Base-by-base conservation (phyloP, 2,329 filamentous ascomycete genomes). In the Zymoseptoria pseudotritici region DNA sequence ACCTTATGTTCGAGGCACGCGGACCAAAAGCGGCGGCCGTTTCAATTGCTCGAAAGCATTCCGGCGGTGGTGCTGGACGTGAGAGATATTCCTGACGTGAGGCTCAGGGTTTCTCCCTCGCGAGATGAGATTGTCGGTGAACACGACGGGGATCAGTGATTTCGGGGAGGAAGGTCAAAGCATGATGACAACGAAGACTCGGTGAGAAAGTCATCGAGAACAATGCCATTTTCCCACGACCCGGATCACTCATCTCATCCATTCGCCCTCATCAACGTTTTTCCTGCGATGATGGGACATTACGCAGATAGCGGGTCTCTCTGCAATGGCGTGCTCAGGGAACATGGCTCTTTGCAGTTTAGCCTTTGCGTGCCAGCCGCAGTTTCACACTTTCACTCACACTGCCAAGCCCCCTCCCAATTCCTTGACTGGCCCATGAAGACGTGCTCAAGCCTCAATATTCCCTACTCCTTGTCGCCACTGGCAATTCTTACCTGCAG, bases 391-490 rank as follows among this genome's bases (percentile, higher is more conserved):
- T 46, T 46, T 46, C 36, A 46, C 36, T 42, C 17, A 55, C 52
- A 19, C 57, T 42, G 22, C 58, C 55, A 36, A 60, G 54, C 2
- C 24, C 31, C 13, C 42, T 31, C 5, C 42, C 55, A 4, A 57
- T 50, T 7, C 55, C 58, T 26, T 55, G 36, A 55, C 58, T 60
- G 11, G 53, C 57, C 11, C n/a, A 20, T 22, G 24, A 53, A 50
- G 57, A 59, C 36, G 36, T 46, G 36, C 36, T 46, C 36, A 46
- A 46, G 36, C 36, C 36, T 42, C 36, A 17, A 42, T 29, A 3
- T 6, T 26, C 24, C 24, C 24, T 36, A 2, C 36, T 17, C 17
- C 36, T 17, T 3, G 1, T 42, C 11, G 36, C 17, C 36, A 17
- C 36, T 42, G 10, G 36, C 13, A 11, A 42, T 42, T 17, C 13